These are phyloP conservation scores for Nakazawaea sp. DNA, from an alignment of 805 yeast species.

Conservation along the genomic window DNA sequence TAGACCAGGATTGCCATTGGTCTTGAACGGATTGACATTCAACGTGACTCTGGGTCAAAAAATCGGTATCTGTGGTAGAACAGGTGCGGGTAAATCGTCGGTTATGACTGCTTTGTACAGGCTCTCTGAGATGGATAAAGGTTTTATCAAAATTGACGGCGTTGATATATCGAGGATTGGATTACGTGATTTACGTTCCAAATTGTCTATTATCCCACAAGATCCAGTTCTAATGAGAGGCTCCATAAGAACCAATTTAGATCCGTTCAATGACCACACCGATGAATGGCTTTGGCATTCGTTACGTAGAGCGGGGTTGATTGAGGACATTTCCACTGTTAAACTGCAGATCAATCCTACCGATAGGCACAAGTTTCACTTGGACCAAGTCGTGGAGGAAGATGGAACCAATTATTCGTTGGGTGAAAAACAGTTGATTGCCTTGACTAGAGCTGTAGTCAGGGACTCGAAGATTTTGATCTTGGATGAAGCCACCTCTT, in stretches of 20 bases:
- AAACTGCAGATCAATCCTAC: slow-evolving; percentile 25
- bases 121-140: slow-evolving; percentile 41
- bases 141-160: slow-evolving; percentile 50
- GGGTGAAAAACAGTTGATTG: slow-evolving; percentile 66
- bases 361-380: slow-evolving; percentile 49
- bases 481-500: slow-evolving; percentile 73
- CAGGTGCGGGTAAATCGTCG: slow-evolving; percentile 80
- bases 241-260: slow-evolving; percentile 49
- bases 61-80: slow-evolving; percentile 83
- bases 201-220: slow-evolving; percentile 63
- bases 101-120: slow-evolving; percentile 61
- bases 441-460: slow-evolving; percentile 66
- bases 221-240: slow-evolving; percentile 65
- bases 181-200: slow-evolving; percentile 46
- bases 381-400: slow-evolving; percentile 53
- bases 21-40: slow-evolving; percentile 38
- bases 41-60: slow-evolving; percentile 52
- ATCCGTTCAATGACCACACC: slow-evolving; percentile 47
- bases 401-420: slow-evolving; percentile 66
- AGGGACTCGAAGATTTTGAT: slow-evolving; percentile 54
- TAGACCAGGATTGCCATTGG: slow-evolving; percentile 56
- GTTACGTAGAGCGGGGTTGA: slow-evolving; percentile 48
- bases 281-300: slow-evolving; percentile 56
- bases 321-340: slow-evolving; percentile 30
- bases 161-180: slow-evolving; percentile 47